Evolutionary conservation across 441 rosid species (phyloP), one percentile per base, ranked within the genome.

Genomic region (Sinapis alba): DNA sequence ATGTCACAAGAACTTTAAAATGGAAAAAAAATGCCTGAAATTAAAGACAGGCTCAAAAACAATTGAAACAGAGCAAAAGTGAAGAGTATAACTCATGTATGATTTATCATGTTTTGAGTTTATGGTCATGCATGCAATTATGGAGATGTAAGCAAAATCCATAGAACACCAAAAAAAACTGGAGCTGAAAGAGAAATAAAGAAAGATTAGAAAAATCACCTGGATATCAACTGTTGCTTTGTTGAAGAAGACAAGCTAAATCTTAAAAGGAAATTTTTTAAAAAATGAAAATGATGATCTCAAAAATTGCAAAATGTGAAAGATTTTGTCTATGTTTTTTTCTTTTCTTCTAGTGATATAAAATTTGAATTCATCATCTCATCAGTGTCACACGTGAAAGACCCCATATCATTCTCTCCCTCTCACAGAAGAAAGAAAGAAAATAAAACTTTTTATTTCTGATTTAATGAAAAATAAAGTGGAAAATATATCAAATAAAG

Each of bases 381-480:
- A 70, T 76, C 73, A 75, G 81, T 41, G 92, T 87, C 91, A 90
- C 90, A 90, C 87, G 92, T 86, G 85, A 89, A 82, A 73, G 76
- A 74, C 47, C 47, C 64, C 62, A 66, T 77, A 47, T 62, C 60
- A 58, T n/a, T 41, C 28, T 47, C 23, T 24, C 51, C 36, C 28
- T 65, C 36, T 3, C 69, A 18, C 15, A 65, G 57, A 65, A 10
- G 54, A 26, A 45, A 12, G 19, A 54, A 21, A 54, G 27, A 0
- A 5, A 56, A 56, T 6, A 45, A 38, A 47, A 43, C 36, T 50
- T 57, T 57, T 58, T 47, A 3, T 70, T 3, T 62, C 69, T 72
- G 43, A 21, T 70, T 21, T 58, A 3, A 43, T 54, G 30, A 16
- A 57, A 45, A 60, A 24, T 28, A 62, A 45, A 4, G 3, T 2